Evolutionary conservation across 2,329 filamentous ascomycete species (phyloP), one percentile per base, ranked within the genome.

Genomic region (Sporothrix luriei): DNA sequence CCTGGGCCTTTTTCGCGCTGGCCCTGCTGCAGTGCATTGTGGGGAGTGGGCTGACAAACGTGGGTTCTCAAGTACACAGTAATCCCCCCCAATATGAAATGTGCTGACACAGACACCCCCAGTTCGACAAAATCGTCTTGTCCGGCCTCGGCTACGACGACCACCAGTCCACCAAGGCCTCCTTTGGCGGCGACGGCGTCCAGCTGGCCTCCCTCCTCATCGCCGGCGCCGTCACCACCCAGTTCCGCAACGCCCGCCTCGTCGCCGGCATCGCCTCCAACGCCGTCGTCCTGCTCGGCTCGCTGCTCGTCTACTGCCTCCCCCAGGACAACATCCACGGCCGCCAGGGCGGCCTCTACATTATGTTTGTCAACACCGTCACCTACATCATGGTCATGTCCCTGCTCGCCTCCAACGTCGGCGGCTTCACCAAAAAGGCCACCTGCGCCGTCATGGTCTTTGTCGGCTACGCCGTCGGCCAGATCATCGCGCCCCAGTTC

Each of bases 401-500:
- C 0, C 88, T 86, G 84, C 84, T 84, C 2, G 81, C 84, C 0
- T 85, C 87, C 71, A 89, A 89, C 72, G 88, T 89, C 0, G 89
- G 85, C 0, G 89, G 89, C 1, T 88, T 91, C 75, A 91, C 89
- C 0, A 91, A 91, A 78, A 86, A 87, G 72, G 91, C 90, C 75
- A 84, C 85, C 11, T 89, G 85, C 0, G 90, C 88, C 0, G 88
- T 84, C 14, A 81, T 90, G 7, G 80, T 91, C 0, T 89, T 91
- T 74, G 83, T 91, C 61, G 83, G 84, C 1, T 90, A 87, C 82
- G 86, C 85, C 48, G 79, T 82, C 0, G 88, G 87, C 1, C 90
- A 90, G 74, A 70, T 71, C 19, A 68, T 70, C 21, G 48, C 70
- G 43, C 70, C 70, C 4, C 70, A 90, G 78, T 82, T 88, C 3